Percentiles rank a stretch among this genome's conserved stretches.
Evolutionary conservation across 2,329 filamentous ascomycete genomes (phyloP).

Genomic region (Xylaria sp.): DNA sequence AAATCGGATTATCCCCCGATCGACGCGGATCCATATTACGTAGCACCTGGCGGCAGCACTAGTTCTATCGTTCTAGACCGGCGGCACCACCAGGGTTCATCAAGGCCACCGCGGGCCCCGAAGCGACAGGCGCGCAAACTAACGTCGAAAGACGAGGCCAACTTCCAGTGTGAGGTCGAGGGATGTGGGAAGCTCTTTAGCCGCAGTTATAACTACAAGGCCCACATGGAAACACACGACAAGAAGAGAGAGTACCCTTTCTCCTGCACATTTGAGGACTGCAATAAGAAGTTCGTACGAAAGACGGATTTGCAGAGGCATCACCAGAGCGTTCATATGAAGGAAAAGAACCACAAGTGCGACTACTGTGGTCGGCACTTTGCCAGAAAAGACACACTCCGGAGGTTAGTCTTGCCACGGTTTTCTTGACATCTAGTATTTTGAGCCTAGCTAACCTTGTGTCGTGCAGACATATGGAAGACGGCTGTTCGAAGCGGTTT

Average conservation of each 20-base stretch:
- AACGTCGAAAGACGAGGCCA: conserved; percentile 76
- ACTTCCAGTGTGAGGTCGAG: conserved; percentile 74
- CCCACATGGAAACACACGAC: conserved; percentile 87
- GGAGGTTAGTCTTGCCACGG: conserved; percentile 67
- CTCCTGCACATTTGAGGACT: conserved; percentile 72
- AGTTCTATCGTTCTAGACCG: conserved; percentile 46
- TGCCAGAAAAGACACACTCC: conserved; percentile 83
- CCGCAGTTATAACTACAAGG: conserved; percentile 86
- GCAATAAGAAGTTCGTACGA: conserved; percentile 80
- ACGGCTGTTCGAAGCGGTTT: conserved; percentile 77
- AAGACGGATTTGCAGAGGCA: conserved; percentile 80
- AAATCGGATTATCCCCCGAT: conserved; percentile 54
- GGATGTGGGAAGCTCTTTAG: conserved; percentile 84
- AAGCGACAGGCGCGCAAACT: conserved; percentile 60
- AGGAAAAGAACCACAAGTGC: conserved; percentile 76
- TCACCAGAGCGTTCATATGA: conserved; percentile 76
- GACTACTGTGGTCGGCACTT: conserved; percentile 77
- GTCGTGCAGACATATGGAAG: conserved; percentile 76
- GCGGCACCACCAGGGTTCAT: conserved; percentile 46
- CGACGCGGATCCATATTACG: conserved; percentile 52
- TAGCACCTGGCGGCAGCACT: conserved; percentile 41
- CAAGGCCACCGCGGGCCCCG: conserved; percentile 50
- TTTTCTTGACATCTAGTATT: conserved; percentile 6
- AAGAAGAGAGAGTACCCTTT: conserved; percentile 77
- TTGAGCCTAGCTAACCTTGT: conserved; percentile 19